Base-by-base conservation (phyloP, 2,329 filamentous ascomycete genomes). In the Zalaria sp. region DNA sequence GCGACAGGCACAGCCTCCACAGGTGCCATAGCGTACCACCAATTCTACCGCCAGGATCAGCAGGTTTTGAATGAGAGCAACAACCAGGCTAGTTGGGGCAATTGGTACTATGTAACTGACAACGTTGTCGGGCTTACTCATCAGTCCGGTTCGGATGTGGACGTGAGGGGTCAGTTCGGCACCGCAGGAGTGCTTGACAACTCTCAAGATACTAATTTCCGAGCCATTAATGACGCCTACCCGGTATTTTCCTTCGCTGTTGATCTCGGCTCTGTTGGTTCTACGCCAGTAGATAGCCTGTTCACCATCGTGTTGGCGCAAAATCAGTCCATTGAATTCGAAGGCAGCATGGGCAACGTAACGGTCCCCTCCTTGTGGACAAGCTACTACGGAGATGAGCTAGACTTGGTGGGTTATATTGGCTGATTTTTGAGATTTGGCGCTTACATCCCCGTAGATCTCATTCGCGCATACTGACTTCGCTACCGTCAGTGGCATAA, bases 171-270 rank as follows among this genome's bases (percentile, higher is more conserved):
- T 10, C 54, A 59, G 3, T 76, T 76, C 45, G 51, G 55, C 0
- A 54, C 47, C 3, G 6, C 42, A 6, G 71, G 72, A 2, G 58
- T 46, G 8, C 59, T 76, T 18, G 46, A 54, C 28, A 65, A 71
- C 42, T 56, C 57, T 1, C 52, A 59, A 25, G 67, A 75, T 46
- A 60, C 56, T 10, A 60, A 65, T 29, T 74, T 65, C 46, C 62
- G 71, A 34, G 60, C 64, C 0, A 68, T 73, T 47, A 65, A 61
- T 11, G 49, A 61, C 8, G 47, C 58, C 25, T 74, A 65, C 59
- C 71, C 68, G 1, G 69, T 73, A 0, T 73, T 73, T 50, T 72
- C 57, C 5, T 72, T 71, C 48, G 60, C 71, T 9, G 56, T 64
- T n/a, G 58, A 73, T 42, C 52, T 75, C 32, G 70, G 69, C 3